Evolutionary conservation across 306 rosid genomes (phyloP).

Genomic region (Mimosa pudica): DNA sequence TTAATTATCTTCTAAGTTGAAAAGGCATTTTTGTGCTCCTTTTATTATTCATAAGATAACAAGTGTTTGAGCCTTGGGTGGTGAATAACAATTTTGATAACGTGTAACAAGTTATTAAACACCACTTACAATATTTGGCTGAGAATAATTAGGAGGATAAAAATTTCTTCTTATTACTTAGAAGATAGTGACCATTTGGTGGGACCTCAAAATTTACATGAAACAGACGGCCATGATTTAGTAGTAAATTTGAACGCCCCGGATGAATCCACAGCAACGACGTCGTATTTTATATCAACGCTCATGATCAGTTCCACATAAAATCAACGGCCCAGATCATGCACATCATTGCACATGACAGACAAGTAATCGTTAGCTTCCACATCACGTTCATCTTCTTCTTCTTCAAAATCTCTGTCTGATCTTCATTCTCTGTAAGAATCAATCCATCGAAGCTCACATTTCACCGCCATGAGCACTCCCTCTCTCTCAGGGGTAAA

Average conservation of each 20-base stretch:
- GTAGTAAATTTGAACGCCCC: neutral
- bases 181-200: too few relatives aligned
- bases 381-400: neutral
- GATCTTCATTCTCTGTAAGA: neutral
- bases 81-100: too few relatives aligned
- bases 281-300: neutral
- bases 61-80: too few relatives aligned
- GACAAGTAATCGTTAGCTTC: neutral
- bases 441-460: neutral
- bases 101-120: too few relatives aligned
- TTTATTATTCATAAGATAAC: too few relatives aligned
- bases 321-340: neutral
- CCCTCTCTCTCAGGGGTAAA: slow-evolving; percentile 17
- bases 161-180: too few relatives aligned
- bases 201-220: too few relatives aligned
- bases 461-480: slow-evolving; percentile 27
- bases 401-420: neutral
- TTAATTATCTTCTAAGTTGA: too few relatives aligned
- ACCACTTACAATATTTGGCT: too few relatives aligned
- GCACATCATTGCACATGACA: neutral
- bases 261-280: neutral
- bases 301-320: neutral
- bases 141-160: too few relatives aligned
- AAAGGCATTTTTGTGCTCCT: too few relatives aligned
- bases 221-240: neutral